phyloP scores from a whole-genome alignment of 1,284 basidiomycete genomes.

The Cutaneotrichosporon dermatis region DNA sequence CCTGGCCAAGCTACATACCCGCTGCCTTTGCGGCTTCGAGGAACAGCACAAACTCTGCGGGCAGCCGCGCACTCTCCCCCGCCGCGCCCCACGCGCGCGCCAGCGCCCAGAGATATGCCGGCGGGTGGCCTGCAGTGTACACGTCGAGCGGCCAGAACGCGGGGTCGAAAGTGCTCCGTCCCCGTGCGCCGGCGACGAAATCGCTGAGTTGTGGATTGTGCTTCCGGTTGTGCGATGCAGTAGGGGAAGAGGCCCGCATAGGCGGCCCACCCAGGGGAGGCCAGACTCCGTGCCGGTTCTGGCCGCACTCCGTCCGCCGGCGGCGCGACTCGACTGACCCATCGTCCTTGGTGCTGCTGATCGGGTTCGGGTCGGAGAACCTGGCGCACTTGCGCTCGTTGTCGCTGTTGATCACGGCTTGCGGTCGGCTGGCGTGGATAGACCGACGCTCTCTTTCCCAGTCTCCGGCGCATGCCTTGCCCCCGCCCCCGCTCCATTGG shows the following conservation, averaged over 20 bases:
- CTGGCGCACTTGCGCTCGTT: too few relatives aligned
- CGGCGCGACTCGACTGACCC: too few relatives aligned
- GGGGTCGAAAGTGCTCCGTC: background rate
- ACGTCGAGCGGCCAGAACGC: background rate
- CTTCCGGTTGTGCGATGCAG: background rate
- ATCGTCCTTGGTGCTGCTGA: too few relatives aligned
- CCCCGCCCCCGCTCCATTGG: background rate
- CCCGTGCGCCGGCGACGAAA: background rate
- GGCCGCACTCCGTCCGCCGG: too few relatives aligned
- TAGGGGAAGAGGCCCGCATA: background rate
- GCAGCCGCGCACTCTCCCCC: background rate
- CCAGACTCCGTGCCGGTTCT: too few relatives aligned
- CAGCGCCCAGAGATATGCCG: background rate
- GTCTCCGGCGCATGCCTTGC: background rate
- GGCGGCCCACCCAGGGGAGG: too few relatives aligned
- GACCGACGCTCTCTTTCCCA: too few relatives aligned
- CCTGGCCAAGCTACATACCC: background rate
- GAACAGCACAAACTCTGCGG: background rate
- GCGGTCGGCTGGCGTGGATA: too few relatives aligned
- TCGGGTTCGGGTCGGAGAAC: too few relatives aligned
- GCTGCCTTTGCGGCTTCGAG: background rate
- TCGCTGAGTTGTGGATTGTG: background rate
- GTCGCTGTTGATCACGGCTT: too few relatives aligned
- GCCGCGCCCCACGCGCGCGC: background rate
- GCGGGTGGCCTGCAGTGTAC: background rate